Base-by-base conservation (phyloP, 139 green algal species). In the Spirogloea muscicola region DNA sequence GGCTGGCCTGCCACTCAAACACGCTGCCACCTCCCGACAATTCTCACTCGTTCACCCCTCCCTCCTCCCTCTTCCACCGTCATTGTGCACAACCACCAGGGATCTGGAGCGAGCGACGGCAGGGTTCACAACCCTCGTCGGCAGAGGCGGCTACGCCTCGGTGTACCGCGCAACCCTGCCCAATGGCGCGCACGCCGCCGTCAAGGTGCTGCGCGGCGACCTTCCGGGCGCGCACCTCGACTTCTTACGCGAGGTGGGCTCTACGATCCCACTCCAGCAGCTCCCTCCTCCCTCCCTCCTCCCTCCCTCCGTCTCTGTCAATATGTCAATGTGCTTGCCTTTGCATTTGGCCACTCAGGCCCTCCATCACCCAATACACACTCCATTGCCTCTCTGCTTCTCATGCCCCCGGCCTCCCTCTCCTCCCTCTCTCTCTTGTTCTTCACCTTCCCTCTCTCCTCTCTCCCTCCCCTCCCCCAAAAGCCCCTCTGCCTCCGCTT, bases 91-190 rank as follows among this genome's bases (percentile, higher is more conserved):
- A 21, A n/a, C n/a, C n/a, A n/a, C n/a, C 36, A 64, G 55, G 55
- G 55, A 64, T 9, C 55, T 64, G 29, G 10, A 64, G 36, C 29
- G 36, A 16, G 55, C 55, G 55, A 64, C 55, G 55, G 36, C 10
- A 9, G 39, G 13, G 10, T 64, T 64, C 36, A 64, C 10, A 9
- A 13, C 55, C 10, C 55, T 42, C 10, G 39, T 64, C 55, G 55
- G 55, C 29, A 27, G 10, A 10, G 55, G 55, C 29, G 29, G 10
- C 29, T 49, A 21, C 36, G 64, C 42, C 18, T 34, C 36, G 39
- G 64, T 73, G 21, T 73, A 73, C 64, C 29, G 49, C 21, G 64
- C 64, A 34, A 64, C 33, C 0, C 49, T 73, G n/a, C 29, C 25
- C n/a, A 31, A 31, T 31, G 55, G 55, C 29, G 16, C 36, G 55